These are phyloP conservation scores for Rosa persica DNA, from an alignment of 306 rosid genomes.

Conservation along the genomic window DNA sequence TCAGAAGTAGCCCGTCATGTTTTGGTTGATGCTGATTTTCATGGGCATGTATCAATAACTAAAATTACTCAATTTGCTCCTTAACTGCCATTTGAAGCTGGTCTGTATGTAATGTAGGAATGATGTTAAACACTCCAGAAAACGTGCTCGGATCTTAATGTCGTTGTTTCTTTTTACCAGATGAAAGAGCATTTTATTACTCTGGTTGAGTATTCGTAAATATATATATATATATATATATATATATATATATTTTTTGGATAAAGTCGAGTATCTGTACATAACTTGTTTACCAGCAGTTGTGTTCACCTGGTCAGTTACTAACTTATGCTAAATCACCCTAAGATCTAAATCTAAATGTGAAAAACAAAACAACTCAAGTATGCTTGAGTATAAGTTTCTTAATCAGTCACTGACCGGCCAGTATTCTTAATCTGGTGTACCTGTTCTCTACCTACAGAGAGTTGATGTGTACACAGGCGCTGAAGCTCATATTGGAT, in stretches of 20 bases:
- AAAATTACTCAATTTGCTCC: background rate
- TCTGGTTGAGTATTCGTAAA: background rate
- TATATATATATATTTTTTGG: too few relatives aligned
- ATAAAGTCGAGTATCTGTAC: background rate
- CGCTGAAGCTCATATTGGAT: background rate
- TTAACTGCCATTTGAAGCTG: background rate
- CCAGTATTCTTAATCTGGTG: background rate
- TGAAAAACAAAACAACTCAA: too few relatives aligned
- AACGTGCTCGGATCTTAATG: background rate
- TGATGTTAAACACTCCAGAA: background rate
- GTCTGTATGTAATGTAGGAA: constrained; percentile 7
- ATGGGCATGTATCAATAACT: constrained; percentile 12
- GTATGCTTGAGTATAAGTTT: too few relatives aligned
- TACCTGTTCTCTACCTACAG: background rate
- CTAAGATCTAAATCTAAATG: too few relatives aligned
- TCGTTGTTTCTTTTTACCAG: background rate
- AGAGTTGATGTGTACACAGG: background rate
- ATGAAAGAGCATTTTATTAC: background rate
- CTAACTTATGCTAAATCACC: too few relatives aligned
- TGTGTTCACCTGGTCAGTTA: too few relatives aligned
- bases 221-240: too few relatives aligned
- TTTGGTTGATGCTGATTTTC: constrained; percentile 1
- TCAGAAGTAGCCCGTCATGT: constrained; percentile 11
- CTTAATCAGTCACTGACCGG: too few relatives aligned
- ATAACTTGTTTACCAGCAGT: background rate